Evolutionary conservation across 768 basidiomycete species (phyloP), one percentile per base, ranked within the genome.

Genomic region (Panaeolus papilionaceus): DNA sequence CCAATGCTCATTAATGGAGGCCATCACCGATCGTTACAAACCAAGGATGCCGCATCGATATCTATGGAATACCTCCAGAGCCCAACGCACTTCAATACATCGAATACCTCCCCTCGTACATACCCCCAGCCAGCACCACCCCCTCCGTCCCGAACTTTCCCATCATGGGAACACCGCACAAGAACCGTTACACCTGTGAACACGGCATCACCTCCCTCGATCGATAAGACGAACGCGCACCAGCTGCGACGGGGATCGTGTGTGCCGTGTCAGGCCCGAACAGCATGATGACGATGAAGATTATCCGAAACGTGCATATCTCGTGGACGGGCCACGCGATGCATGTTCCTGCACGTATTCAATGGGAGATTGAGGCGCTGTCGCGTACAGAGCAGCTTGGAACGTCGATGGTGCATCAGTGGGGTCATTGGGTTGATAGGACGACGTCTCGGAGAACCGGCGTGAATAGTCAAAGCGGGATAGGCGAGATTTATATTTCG

Each of bases 281-380:
- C 18, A 20, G 45, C 16, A 18, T 47, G 45, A 47, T 47, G 45
- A 47, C 18, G 3, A 47, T 47, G 16, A 47, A 47, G 18, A 47
- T 4, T 8, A 47, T 47, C 18, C 16, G 45, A 47, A 7, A 20
- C 1, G 45, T 47, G 7, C 45, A 0, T 4, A 16, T 47, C 7
- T 7, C 45, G 16, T 47, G 45, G 45, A 7, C 7, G 7, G 8
- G 16, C 12, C 18, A 47, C 4, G 18, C 45, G 45, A 3, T 47
- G 18, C 16, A 47, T n/a, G 8, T 47, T 2, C 45, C 45, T 18
- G 18, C 20, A 4, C 45, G 45, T 3, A 47, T 47, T 47, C 45
- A 47, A 47, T 47, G 45, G 45, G 45, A 47, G 18, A 47, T 47
- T 47, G 45, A 47, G 45, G 45, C 45, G 16, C 8, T 47, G 45